These are phyloP conservation scores for Viola pubescens DNA, from an alignment of 441 rosid genomes.

Conservation along the genomic window DNA sequence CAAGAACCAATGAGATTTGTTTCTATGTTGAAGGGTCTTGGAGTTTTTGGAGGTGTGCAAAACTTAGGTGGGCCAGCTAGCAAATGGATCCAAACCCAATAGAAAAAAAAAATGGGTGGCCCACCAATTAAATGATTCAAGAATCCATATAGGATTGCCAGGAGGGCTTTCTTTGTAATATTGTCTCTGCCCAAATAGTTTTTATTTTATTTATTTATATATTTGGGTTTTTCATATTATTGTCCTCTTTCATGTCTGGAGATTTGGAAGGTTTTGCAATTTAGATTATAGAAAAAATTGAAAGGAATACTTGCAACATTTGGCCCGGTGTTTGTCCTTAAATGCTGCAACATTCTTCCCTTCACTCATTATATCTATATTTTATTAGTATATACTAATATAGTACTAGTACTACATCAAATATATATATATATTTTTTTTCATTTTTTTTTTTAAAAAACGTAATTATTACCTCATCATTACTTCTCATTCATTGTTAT, in stretches of 20 bases:
- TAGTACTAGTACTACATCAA: background rate
- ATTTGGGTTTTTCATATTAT: slow-evolving; percentile 1
- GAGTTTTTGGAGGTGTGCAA: background rate
- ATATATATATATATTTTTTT: background rate
- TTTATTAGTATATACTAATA: slow-evolving; percentile 10
- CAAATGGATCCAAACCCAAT: background rate
- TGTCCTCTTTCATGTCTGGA: slow-evolving; percentile 18
- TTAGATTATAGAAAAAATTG: slow-evolving; percentile 3
- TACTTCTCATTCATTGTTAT: background rate
- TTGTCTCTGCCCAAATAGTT: background rate
- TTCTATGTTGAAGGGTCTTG: background rate
- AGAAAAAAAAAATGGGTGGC: slow-evolving; percentile 20
- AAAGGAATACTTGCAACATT: slow-evolving; percentile 30
- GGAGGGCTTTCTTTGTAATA: slow-evolving; percentile 23
- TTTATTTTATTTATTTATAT: slow-evolving; percentile 1
- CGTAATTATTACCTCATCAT: slow-evolving; percentile 10
- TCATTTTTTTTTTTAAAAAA: background rate
- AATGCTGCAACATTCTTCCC: slow-evolving; percentile 51
- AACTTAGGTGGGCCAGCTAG: background rate
- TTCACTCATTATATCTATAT: no score
- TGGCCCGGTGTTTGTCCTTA: slow-evolving; percentile 49
- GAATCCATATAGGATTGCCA: slow-evolving; percentile 33
- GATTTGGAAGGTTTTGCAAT: slow-evolving; percentile 36
- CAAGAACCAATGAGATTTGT: background rate
- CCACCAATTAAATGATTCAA: slow-evolving; percentile 39